phyloP scores from a whole-genome alignment of 2,329 filamentous ascomycete species.

The Eutypa lata region DNA sequence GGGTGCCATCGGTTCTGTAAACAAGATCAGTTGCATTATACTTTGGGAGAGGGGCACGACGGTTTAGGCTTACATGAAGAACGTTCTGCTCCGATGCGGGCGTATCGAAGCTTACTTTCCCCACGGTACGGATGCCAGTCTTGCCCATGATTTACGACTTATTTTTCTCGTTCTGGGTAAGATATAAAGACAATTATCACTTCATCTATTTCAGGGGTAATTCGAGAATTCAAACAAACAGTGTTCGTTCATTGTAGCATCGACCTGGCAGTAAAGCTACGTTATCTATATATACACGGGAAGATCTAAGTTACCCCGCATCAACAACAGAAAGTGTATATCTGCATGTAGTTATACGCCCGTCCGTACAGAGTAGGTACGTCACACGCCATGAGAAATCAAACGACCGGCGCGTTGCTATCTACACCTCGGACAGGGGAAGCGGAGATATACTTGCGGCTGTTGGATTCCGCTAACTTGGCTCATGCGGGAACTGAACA shows the following conservation, averaged over 20 bases:
- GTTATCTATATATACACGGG: not conserved
- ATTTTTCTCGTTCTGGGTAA: not conserved
- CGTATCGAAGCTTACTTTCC: conserved; percentile 70
- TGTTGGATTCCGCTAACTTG: not conserved
- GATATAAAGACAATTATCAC: not conserved
- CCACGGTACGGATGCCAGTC: conserved; percentile 62
- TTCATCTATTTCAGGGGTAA: not conserved
- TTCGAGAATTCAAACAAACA: not conserved
- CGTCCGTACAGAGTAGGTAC: not conserved
- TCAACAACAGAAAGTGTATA: not conserved
- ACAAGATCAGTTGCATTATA: conserved; percentile 1
- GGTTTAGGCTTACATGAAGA: conserved; percentile 60
- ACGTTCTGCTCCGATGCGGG: conserved; percentile 67
- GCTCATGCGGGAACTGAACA: not conserved
- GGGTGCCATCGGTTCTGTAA: conserved; percentile 89
- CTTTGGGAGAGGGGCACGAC: conserved; percentile 12
- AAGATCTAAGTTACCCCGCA: not conserved
- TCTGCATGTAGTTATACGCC: no score
- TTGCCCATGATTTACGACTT: conserved; percentile 29
- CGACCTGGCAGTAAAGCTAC: not conserved
- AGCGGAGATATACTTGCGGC: not conserved
- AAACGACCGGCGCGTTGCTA: not conserved
- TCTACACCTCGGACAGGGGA: not conserved
- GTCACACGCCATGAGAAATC: not conserved
- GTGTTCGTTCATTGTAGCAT: no score